Base-by-base conservation (phyloP, 2,329 filamentous ascomycete genomes). In the Penicillium palitans region DNA sequence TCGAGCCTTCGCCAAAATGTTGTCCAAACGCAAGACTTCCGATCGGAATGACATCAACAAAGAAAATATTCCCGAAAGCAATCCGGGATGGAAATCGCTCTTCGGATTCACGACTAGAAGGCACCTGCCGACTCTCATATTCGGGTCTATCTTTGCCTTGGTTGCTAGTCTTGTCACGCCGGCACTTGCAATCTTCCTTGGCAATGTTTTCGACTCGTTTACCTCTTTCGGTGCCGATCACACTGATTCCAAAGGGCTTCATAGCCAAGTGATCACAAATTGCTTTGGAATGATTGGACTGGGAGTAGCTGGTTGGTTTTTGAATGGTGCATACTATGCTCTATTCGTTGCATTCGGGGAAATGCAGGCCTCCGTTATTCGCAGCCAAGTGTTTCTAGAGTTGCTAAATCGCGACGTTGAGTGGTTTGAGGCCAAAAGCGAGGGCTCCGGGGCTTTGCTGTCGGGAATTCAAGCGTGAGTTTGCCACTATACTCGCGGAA, bases 261-360 rank as follows among this genome's bases (percentile, higher is more conserved):
- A 89, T 21, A 66, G 74, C 0, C 75, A 81, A 3, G 80, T 91
- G 1, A 81, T 83, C 0, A 80, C 72, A 42, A 88, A 86, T 77
- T 87, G 86, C 47, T 64, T 88, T 27, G 82, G 85, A 27, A 76
- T 96, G 44, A 74, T 86, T 0, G 81, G 79, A 0, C 73, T 96
- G 0, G 91, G 89, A 0, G 72, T 79, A 0, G 83, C 78, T 0
- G 87, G 84, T 47, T 93, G 90, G 85, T 46, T 91, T 0, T 74
- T 87, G 17, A 88, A 90, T 64, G 83, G 84, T 3, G 70, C 82
- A 2, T 89, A 91, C 65, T 87, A 91, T 66, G 80, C 82, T 1
- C 73, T 84, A 0, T 97, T 93, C 87, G 79, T 93, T 31, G 71
- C 83, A 0, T 95, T 95, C 72, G 90, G 93, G 15, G 93, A 97